phyloP scores from a whole-genome alignment of 2,329 filamentous ascomycete species.

The Onygenales sp. region DNA sequence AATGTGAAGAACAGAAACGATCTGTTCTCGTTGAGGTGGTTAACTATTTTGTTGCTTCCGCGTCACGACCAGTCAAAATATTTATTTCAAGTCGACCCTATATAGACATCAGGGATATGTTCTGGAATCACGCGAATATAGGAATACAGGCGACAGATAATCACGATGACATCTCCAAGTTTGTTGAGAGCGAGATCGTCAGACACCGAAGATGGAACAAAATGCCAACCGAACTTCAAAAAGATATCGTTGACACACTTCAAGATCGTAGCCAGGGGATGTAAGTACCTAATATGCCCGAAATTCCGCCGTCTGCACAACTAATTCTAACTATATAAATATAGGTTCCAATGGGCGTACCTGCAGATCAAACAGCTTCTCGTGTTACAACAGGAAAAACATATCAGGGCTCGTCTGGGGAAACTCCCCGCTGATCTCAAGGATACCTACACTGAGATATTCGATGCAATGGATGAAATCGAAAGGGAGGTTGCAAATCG shows the following conservation, averaged over 20 bases:
- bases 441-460: background rate
- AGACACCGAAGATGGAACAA: background rate
- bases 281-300: background rate
- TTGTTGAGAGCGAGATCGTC: background rate
- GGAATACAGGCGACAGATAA: background rate
- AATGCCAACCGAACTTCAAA: background rate
- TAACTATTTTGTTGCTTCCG: constrained; percentile 13
- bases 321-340: background rate
- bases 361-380: background rate
- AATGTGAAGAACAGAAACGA: constrained; percentile 21
- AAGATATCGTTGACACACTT: background rate
- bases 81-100: constrained; percentile 27
- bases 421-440: background rate
- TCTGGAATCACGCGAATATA: constrained; percentile 15
- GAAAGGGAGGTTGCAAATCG: background rate
- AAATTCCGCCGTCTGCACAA: too few relatives aligned
- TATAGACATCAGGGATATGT: constrained; percentile 16
- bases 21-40: constrained; percentile 18
- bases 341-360: background rate
- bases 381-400: background rate
- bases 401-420: background rate
- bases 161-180: background rate
- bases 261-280: background rate
- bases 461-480: background rate
- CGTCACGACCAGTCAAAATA: constrained; percentile 20